Evolutionary conservation across 2,329 filamentous ascomycete species (phyloP).

Genomic region (Fusarium sp.): DNA sequence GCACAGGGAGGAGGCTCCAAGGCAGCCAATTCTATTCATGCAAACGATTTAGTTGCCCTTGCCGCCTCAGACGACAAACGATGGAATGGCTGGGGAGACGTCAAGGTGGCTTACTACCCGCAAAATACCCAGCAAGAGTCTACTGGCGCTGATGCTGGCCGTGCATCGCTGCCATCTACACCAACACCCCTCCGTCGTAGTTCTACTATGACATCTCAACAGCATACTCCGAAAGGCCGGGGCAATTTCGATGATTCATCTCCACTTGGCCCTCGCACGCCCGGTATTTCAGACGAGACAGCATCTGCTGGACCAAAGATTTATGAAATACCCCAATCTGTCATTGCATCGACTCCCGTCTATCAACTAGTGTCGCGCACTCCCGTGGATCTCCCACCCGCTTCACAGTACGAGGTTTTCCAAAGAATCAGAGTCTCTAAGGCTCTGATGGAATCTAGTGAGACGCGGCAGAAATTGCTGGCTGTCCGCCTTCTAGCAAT

Average conservation of each 20-base stretch:
- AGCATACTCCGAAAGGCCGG: slow-evolving; percentile 58
- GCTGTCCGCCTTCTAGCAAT: slow-evolving; percentile 87
- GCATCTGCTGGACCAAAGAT: slow-evolving; percentile 63
- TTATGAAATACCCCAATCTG: slow-evolving; percentile 73
- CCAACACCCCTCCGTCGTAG: slow-evolving; percentile 82
- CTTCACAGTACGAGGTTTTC: slow-evolving; percentile 85
- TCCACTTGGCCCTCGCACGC: slow-evolving; percentile 61
- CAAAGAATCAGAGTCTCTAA: slow-evolving; percentile 87
- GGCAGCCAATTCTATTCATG: slow-evolving; percentile 72
- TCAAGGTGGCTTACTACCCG: slow-evolving; percentile 85
- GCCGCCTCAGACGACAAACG: slow-evolving; percentile 69
- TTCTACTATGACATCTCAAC: slow-evolving; percentile 63
- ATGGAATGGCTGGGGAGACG: slow-evolving; percentile 84
- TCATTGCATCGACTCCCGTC: slow-evolving; percentile 64
- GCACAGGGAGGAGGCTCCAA: slow-evolving; percentile 55
- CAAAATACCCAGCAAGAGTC: slow-evolving; percentile 48
- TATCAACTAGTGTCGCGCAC: slow-evolving; percentile 68
- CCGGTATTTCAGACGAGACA: slow-evolving; percentile 53
- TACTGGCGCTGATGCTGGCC: slow-evolving; percentile 45
- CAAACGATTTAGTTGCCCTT: slow-evolving; percentile 86
- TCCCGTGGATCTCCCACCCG: slow-evolving; percentile 75
- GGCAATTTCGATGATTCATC: slow-evolving; percentile 59
- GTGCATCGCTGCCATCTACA: slow-evolving; percentile 70
- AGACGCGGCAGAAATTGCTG: slow-evolving; percentile 80
- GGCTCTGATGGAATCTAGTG: slow-evolving; percentile 74